Evolutionary conservation across 2,329 filamentous ascomycete species (phyloP).

Genomic region (Aureobasidium sp.): DNA sequence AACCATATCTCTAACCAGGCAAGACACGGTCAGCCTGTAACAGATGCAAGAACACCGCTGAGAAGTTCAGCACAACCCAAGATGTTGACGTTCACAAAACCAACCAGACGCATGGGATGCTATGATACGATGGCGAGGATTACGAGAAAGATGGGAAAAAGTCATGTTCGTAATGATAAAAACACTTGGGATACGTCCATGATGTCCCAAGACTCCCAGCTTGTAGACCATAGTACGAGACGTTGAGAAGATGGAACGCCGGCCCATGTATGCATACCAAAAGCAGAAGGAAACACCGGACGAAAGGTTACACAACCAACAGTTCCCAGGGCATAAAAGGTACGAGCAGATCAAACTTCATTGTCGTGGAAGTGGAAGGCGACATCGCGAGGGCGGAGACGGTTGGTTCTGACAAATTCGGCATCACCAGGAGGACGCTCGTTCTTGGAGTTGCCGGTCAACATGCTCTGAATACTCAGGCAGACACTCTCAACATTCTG

Average conservation of each 20-base stretch:
- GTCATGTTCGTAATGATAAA: too few relatives aligned
- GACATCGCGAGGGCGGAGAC: slow-evolving; percentile 74
- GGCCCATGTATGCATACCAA: neutral
- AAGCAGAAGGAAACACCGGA: neutral
- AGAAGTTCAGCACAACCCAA: too few relatives aligned
- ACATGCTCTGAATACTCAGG: slow-evolving; percentile 96
- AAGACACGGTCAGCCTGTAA: too few relatives aligned
- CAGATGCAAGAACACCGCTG: too few relatives aligned
- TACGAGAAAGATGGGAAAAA: too few relatives aligned
- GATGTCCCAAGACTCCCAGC: neutral
- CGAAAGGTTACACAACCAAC: neutral
- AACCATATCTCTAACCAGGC: too few relatives aligned
- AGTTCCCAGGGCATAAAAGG: too few relatives aligned
- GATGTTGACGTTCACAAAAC: too few relatives aligned
- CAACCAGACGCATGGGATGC: too few relatives aligned
- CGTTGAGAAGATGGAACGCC: neutral
- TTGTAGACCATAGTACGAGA: neutral
- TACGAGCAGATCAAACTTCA: slow-evolving; percentile 33
- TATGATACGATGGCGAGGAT: too few relatives aligned
- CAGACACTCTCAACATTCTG: slow-evolving; percentile 96
- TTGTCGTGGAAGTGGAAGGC: slow-evolving; percentile 92
- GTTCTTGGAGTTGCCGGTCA: slow-evolving; percentile 87
- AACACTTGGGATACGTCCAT: neutral
- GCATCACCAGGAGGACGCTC: slow-evolving; percentile 85
- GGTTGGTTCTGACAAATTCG: slow-evolving; percentile 76